Evolutionary conservation across 192 early-diverging fungal genomes (phyloP).

Genomic region (Phlyctochytrium arcticum): DNA sequence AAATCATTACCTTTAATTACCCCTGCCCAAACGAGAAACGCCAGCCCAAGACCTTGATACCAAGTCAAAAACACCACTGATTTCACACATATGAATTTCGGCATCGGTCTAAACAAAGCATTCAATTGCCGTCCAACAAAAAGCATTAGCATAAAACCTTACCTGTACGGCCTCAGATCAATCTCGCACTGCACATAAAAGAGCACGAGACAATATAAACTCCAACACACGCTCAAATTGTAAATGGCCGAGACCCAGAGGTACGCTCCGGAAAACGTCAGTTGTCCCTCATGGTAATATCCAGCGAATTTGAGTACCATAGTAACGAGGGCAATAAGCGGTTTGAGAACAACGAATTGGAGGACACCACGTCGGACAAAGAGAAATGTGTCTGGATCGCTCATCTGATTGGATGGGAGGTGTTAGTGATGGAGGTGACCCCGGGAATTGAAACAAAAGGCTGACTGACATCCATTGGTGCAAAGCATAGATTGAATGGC

Average conservation of each 20-base stretch:
- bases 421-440: not conserved
- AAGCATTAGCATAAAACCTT: not conserved
- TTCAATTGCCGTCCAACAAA: not conserved
- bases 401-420: slow-evolving; percentile 41
- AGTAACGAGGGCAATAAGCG: slow-evolving; percentile 68
- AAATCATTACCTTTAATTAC: slow-evolving; percentile 67
- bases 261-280: slow-evolving; percentile 65
- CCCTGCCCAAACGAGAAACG: slow-evolving; percentile 73
- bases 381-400: slow-evolving; percentile 82
- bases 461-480: slow-evolving; percentile 62
- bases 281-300: slow-evolving; percentile 77
- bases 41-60: slow-evolving; percentile 83
- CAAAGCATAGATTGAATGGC: slow-evolving; percentile 69
- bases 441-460: not conserved
- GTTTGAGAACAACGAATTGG: slow-evolving; percentile 92
- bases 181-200: slow-evolving; percentile 56
- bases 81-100: slow-evolving; percentile 94
- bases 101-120: slow-evolving; percentile 62
- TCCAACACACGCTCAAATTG: slow-evolving; percentile 82
- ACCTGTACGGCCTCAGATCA: slow-evolving; percentile 32
- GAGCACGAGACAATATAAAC: slow-evolving; percentile 81
- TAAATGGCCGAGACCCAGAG: slow-evolving; percentile 79
- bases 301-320: slow-evolving; percentile 73
- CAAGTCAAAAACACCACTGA: slow-evolving; percentile 91
- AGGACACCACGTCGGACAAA: slow-evolving; percentile 80